Conservation (phyloP, 2,329 filamentous ascomycete genomes). For the Geoglossum cookeanum region DNA sequence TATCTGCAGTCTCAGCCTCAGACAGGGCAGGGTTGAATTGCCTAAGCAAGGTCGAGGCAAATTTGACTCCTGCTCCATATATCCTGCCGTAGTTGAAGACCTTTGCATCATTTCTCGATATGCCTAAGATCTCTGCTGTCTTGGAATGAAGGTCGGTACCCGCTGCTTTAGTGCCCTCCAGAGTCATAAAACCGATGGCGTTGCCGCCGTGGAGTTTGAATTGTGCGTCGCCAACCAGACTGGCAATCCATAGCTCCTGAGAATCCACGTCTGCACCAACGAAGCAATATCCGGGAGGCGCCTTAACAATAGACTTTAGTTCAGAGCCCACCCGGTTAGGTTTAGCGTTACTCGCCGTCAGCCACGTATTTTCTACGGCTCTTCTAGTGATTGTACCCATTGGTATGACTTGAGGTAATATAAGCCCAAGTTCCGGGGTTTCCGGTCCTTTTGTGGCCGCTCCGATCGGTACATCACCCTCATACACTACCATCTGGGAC, state of each 20-base stretch:
- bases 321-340: slow-evolving; percentile 90
- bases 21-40: slow-evolving; percentile 82
- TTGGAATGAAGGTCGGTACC: slow-evolving; percentile 90
- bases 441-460: slow-evolving; percentile 11
- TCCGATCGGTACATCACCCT: slow-evolving; percentile 34
- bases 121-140: slow-evolving; percentile 79
- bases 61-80: slow-evolving; percentile 91
- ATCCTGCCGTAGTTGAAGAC: slow-evolving; percentile 98
- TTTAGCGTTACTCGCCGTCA: slow-evolving; percentile 95
- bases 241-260: slow-evolving; percentile 95
- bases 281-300: slow-evolving; percentile 77
- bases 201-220: slow-evolving; percentile 94
- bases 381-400: slow-evolving; percentile 95
- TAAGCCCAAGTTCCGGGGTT: slow-evolving; percentile 45
- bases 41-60: slow-evolving; percentile 71
- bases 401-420: slow-evolving; percentile 85
- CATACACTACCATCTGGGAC: slow-evolving; percentile 88
- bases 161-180: slow-evolving; percentile 86
- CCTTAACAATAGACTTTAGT: slow-evolving; percentile 88
- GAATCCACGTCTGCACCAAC: slow-evolving; percentile 96
- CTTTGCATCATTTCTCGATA: slow-evolving; percentile 87
- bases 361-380: slow-evolving; percentile 94
- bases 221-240: slow-evolving; percentile 79
- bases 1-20: slow-evolving; percentile 57
- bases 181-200: slow-evolving; percentile 95